phyloP scores from a whole-genome alignment of 73 alveolate species.

The Paramecium primaurelia region DNA sequence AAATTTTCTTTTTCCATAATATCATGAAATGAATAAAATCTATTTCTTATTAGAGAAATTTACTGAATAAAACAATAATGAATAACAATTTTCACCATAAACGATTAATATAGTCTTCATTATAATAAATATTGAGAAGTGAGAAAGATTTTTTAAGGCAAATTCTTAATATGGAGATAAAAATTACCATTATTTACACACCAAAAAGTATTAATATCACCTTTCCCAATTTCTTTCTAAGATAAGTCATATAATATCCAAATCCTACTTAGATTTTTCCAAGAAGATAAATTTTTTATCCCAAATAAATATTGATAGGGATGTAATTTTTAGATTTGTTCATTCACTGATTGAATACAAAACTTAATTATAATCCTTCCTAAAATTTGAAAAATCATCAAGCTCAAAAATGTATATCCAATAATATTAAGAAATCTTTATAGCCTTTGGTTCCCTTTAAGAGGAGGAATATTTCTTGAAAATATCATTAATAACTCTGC shows the following conservation, averaged over 20 bases:
- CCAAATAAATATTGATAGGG: not conserved
- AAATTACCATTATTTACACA: too few species aligned
- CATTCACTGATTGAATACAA: not conserved
- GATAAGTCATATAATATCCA: not conserved
- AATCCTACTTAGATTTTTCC: not conserved
- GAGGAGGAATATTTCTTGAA: not conserved
- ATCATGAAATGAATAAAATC: too few species aligned
- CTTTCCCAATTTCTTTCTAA: not conserved
- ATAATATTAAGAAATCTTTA: not conserved
- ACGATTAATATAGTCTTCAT: too few species aligned
- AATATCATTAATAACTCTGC: not conserved
- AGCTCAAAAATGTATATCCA: not conserved
- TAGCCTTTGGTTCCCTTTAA: not conserved
- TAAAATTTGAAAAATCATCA: not conserved
- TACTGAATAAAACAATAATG: too few species aligned
- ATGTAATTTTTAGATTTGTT: not conserved
- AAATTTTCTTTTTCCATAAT: too few species aligned
- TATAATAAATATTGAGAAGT: too few species aligned
- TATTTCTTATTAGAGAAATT: too few species aligned
- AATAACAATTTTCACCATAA: too few species aligned
- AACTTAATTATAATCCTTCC: not conserved
- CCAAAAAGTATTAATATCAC: not conserved
- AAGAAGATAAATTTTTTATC: not conserved
- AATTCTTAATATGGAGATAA: too few species aligned
- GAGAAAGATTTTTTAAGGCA: too few species aligned